Base-by-base conservation (phyloP, 73 alveolate genomes). In the Blepharisma stoltei region DNA sequence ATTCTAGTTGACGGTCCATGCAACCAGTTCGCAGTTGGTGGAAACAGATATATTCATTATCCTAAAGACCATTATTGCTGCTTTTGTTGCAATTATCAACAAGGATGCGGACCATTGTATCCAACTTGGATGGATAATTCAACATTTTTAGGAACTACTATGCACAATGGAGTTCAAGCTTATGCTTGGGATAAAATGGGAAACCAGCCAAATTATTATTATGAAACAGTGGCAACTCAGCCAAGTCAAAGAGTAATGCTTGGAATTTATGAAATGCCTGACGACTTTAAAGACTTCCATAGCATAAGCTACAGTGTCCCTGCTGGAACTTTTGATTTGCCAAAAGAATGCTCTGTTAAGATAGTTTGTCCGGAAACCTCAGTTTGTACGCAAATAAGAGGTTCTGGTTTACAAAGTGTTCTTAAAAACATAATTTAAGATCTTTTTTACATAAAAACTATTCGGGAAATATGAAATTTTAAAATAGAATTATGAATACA, bases 61-160 rank as follows among this genome's bases (percentile, higher is more conserved):
- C 88, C 92, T 38, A 83, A 81, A 18, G 27, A 47, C 6, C 38
- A 70, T 37, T 89, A 84, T 6, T 84, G 92, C 69, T 84, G 92
- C 66, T 81, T 47, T 52, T 84, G 92, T 79, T 84, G 92, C 50
- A 43, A 60, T 6, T 69, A 77, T 25, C 81, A 80, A 70, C 92
- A 84, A 71, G 92, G 92, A 43, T 84, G 92, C 43, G 87, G 88
- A 55, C 55, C 81, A 71, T 84, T 84, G 76, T 71, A 71, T 47
- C 83, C 79, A n/a, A 60, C 54, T 50, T 84, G 92, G 92, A 52
- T 71, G 38, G 18, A 20, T 18, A 80, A 80, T 45, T 85, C 88
- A 8, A 54, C 18, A 4, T 84, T 71, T 69, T 68, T 54, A 27
- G 85, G 88, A 11, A 83, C 48, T 14, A 55, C 54, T 0, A 23